These are phyloP conservation scores for Lactarius akahatsu DNA, from an alignment of 768 basidiomycete genomes.

Conservation along the genomic window DNA sequence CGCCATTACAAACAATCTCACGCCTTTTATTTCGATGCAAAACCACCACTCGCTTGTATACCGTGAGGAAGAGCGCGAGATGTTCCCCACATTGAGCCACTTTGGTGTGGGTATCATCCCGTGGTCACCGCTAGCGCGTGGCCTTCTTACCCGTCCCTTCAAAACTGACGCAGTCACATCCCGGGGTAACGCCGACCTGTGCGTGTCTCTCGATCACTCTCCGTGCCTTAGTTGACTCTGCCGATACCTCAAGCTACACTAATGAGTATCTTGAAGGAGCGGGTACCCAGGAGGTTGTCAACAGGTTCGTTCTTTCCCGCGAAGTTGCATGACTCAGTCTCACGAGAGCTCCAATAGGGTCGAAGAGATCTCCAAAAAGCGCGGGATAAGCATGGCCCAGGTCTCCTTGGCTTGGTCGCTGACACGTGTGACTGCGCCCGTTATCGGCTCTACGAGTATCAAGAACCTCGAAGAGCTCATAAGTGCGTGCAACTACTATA, in stretches of 20 bases:
- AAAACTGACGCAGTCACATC: not conserved
- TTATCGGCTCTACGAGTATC: slow-evolving; percentile 24
- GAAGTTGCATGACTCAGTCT: not conserved
- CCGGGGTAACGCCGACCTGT: slow-evolving; percentile 16
- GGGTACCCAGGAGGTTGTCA: slow-evolving; percentile 25
- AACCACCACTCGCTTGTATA: slow-evolving; percentile 38
- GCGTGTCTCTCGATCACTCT: not conserved
- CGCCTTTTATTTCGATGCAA: slow-evolving; percentile 29
- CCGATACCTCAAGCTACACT: slow-evolving; percentile 2
- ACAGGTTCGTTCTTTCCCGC: slow-evolving; percentile 13
- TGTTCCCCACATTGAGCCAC: slow-evolving; percentile 37
- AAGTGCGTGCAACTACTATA: slow-evolving; percentile 4
- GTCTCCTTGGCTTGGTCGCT: slow-evolving; percentile 41
- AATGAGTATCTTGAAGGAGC: not conserved
- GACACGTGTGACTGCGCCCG: slow-evolving; percentile 19
- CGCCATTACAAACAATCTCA: slow-evolving; percentile 24
- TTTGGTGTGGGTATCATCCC: slow-evolving; percentile 28
- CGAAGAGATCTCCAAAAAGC: slow-evolving; percentile 41
- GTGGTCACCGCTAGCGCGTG: slow-evolving; percentile 26
- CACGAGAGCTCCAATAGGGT: slow-evolving; percentile 34
- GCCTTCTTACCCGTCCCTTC: slow-evolving; percentile 27
- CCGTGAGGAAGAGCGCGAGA: slow-evolving; percentile 42
- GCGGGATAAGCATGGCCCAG: slow-evolving; percentile 44
- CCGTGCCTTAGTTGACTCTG: not conserved
- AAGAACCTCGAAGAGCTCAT: slow-evolving; percentile 26